A percentile compares a stretch with the other conserved stretches of the same genome.
Evolutionary conservation across 2,329 filamentous ascomycete genomes (phyloP).

Genomic region (Thermomyces lanuginosus): DNA sequence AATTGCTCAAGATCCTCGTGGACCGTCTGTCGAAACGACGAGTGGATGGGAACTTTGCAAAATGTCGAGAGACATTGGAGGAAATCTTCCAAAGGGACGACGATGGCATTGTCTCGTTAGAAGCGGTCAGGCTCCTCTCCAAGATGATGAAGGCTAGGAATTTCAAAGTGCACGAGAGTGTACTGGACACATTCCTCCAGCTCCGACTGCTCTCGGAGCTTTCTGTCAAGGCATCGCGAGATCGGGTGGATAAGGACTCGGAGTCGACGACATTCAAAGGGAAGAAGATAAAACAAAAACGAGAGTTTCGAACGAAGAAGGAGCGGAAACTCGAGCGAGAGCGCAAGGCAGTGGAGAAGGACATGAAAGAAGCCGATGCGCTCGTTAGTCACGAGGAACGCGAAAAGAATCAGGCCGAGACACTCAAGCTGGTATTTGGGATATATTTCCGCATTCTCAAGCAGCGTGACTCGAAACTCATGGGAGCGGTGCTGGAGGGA

Average conservation of each 20-base stretch:
- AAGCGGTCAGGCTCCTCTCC: conserved; percentile 66
- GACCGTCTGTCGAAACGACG: conserved; percentile 60
- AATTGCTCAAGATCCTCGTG: conserved; percentile 74
- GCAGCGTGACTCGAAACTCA: conserved; percentile 60
- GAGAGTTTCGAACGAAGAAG: conserved; percentile 76
- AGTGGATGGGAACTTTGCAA: conserved; percentile 58
- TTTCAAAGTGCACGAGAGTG: conserved; percentile 67
- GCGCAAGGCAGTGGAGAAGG: conserved; percentile 74
- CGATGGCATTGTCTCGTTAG: conserved; percentile 73
- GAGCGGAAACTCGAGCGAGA: conserved; percentile 71
- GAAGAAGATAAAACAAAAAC: conserved; percentile 56
- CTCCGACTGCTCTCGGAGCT: conserved; percentile 80
- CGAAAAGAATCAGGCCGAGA: conserved; percentile 88
- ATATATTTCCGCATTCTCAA: conserved; percentile 93
- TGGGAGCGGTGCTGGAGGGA: conserved; percentile 94
- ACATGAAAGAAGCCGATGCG: conserved; percentile 84
- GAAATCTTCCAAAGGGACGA: conserved; percentile 74
- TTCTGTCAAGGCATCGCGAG: conserved; percentile 62
- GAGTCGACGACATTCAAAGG: conserved; percentile 27
- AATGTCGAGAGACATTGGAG: conserved; percentile 63
- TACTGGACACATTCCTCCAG: conserved; percentile 80
- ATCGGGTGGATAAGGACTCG: conserved; percentile 49
- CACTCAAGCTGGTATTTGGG: conserved; percentile 85
- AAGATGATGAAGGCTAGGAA: conserved; percentile 91
- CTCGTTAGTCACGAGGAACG: conserved; percentile 81